Conservation (phyloP, 192 early-diverging fungal genomes). For the Funneliformis mosseae region DNA sequence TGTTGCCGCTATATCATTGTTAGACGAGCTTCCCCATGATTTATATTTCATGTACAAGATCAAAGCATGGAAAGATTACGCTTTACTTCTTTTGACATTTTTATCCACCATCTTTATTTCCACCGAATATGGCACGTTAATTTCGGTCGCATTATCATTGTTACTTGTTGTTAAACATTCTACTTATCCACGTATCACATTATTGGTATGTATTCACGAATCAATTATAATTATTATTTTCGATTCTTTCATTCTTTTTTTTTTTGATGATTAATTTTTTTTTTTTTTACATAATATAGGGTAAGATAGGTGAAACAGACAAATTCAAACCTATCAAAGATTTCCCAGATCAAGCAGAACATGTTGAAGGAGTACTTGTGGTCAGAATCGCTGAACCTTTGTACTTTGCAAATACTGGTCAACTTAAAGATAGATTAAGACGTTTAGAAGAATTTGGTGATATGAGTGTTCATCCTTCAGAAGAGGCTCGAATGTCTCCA, state of each 20-base stretch:
- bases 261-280: slow-evolving; percentile 38
- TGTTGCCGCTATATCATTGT: slow-evolving; percentile 77
- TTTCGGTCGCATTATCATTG: slow-evolving; percentile 87
- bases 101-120: slow-evolving; percentile 86
- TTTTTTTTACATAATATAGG: slow-evolving; percentile 41
- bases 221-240: background rate
- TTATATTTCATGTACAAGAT: slow-evolving; percentile 80
- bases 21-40: slow-evolving; percentile 76
- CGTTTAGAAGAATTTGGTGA: slow-evolving; percentile 94
- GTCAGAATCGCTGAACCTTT: slow-evolving; percentile 91
- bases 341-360: slow-evolving; percentile 64
- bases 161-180: slow-evolving; percentile 92
- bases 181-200: slow-evolving; percentile 78
- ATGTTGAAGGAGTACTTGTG: slow-evolving; percentile 83
- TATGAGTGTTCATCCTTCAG: slow-evolving; percentile 92
- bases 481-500: slow-evolving; percentile 78
- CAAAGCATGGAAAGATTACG: slow-evolving; percentile 81
- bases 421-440: slow-evolving; percentile 91
- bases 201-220: slow-evolving; percentile 57
- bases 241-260: slow-evolving; percentile 20
- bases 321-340: slow-evolving; percentile 77
- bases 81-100: slow-evolving; percentile 85
- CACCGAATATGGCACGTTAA: slow-evolving; percentile 89
- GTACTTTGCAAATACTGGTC: slow-evolving; percentile 97
- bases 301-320: slow-evolving; percentile 56